Base-by-base conservation (phyloP, 1,284 basidiomycete genomes). In the Flammula alnicola region DNA sequence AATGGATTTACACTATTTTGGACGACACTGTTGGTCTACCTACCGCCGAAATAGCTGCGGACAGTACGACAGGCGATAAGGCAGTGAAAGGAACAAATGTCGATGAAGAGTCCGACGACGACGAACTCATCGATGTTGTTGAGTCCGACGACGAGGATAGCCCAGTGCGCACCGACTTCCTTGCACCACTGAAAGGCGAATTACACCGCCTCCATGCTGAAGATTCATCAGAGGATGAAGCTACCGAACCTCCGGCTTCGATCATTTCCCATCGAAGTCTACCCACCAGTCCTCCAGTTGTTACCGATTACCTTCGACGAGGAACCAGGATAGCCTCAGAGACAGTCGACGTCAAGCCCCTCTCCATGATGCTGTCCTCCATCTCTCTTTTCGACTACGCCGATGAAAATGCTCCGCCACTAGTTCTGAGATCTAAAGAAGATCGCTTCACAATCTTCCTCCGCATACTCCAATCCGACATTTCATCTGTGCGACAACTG, bases 251-350 rank as follows among this genome's bases (percentile, higher is more conserved):
- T 6, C 63, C 69, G 11, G 59, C 63, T 1, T 70, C 74, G 9
- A 56, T 63, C 12, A 51, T 58, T 9, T 67, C 72, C 7, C 70
- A 74, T 30, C 62, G 70, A 49, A 61, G 51, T 7, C 48, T 65
- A 48, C 42, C 56, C 17, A 33, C 55, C 4, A 63, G 51, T 12
- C 66, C 70, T 5, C 78, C 77, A 35, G 62, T 67, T 1, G 70
- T 93, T 8, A 77, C 69, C 1, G 91, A 94, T 61, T 88, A 90
- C 55, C 63, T 88, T 31, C 83, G 92, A 12, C 81, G 86, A 22
- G 89, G 91, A 3, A 80, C 81, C 1, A 77, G 86, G 27, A 73
- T 89, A 48, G 80, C 79, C 3, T 63, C 79, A 16, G 83, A 87
- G 52, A 70, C 73, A n/a, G 71, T 90, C 5, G 48, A 54, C 0